Conservation (phyloP, 768 basidiomycete species). For the Rhodotorula taiwanensis region DNA sequence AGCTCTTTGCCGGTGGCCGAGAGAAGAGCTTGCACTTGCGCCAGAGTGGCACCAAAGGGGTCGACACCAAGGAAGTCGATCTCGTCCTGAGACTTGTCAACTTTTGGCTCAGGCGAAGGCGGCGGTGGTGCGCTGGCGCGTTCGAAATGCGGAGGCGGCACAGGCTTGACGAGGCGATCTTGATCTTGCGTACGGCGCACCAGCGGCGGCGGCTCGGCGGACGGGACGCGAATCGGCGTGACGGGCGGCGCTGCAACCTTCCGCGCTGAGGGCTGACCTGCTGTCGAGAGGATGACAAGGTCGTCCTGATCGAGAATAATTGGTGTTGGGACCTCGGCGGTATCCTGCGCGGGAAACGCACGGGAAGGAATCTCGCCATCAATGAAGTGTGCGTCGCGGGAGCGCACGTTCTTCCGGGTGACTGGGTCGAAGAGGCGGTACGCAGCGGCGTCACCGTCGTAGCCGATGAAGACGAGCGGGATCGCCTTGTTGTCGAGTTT, state of each 20-base stretch:
- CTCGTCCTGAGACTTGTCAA: conserved; percentile 2
- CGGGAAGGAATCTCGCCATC: no score
- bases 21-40: neutral
- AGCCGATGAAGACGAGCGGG: conserved; percentile 6
- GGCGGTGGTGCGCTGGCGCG: no score
- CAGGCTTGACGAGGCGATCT: no score
- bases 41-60: no score
- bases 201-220: no score
- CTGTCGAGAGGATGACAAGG: neutral
- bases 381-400: conserved; percentile 2
- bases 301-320: neutral
- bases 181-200: no score
- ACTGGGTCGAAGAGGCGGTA: conserved; percentile 10
- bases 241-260: no score
- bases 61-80: no score
- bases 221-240: no score
- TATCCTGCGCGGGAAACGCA: no score
- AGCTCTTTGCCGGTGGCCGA: neutral
- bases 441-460: conserved; percentile 1
- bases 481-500: conserved; percentile 9
- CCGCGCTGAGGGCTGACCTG: no score
- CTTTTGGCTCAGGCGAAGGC: neutral
- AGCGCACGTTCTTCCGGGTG: neutral
- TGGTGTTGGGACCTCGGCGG: conserved; percentile 20
- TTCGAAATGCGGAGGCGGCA: no score